Conservation (phyloP, 192 early-diverging fungal species). For the Globomyces pollinis-pini region DNA sequence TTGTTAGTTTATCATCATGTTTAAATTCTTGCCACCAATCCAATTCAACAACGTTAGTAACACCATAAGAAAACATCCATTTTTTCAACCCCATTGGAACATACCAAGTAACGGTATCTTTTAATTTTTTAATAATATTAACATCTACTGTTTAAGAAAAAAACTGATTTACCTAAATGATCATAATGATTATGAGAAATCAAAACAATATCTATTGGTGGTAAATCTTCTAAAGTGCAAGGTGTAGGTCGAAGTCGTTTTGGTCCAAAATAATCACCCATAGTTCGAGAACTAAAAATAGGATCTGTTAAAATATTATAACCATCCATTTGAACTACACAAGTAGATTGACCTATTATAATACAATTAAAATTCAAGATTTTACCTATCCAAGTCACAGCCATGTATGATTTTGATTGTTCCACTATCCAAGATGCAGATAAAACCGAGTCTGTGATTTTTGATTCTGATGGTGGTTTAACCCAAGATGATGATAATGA, state of each 20-base stretch:
- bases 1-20: conserved; percentile 28
- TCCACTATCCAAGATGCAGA: not conserved
- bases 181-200: conserved; percentile 53
- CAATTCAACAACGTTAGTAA: conserved; percentile 42
- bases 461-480: too few species aligned
- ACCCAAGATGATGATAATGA: too few species aligned
- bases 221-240: conserved; percentile 35
- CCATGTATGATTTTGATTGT: not conserved
- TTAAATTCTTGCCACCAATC: conserved; percentile 53
- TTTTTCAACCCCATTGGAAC: conserved; percentile 42
- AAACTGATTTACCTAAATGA: conserved; percentile 43
- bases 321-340: conserved; percentile 47
- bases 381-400: conserved; percentile 28
- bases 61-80: conserved; percentile 36
- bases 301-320: conserved; percentile 47
- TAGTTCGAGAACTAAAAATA: conserved; percentile 35
- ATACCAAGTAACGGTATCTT: conserved; percentile 47
- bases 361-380: conserved; percentile 15
- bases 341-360: conserved; percentile 44
- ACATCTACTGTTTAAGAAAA: conserved; percentile 26
- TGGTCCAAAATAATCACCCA: conserved; percentile 35
- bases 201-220: conserved; percentile 44
- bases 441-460: too few species aligned
- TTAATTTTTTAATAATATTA: conserved; percentile 37
- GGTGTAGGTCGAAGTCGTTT: conserved; percentile 43